Evolutionary conservation across 805 yeast species (phyloP).

Genomic region (Ascoidea tarda): DNA sequence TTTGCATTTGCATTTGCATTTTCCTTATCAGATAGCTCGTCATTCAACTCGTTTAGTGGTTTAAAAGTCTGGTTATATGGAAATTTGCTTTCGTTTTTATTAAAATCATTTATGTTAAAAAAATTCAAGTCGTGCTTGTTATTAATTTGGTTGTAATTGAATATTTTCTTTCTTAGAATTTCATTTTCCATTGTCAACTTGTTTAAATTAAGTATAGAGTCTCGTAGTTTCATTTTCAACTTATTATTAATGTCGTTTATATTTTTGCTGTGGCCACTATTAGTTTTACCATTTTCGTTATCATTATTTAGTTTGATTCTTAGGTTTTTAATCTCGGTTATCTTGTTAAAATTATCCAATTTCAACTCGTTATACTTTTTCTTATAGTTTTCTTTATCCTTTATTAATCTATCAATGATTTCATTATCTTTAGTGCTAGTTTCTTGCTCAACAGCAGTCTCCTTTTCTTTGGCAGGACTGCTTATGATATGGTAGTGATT

Average conservation of each 20-base stretch:
- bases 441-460: not conserved
- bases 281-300: not conserved
- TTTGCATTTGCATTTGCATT: not conserved
- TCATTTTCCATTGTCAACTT: not conserved
- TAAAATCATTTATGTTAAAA: not conserved
- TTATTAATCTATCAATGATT: conserved; percentile 3
- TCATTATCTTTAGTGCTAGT: conserved; percentile 3
- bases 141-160: not conserved
- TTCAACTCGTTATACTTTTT: conserved; percentile 5
- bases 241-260: too few species aligned
- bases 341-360: conserved; percentile 8
- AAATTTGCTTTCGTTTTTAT: not conserved
- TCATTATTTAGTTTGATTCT: conserved; percentile 2
- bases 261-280: too few species aligned
- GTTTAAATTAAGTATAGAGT: too few species aligned
- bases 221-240: not conserved
- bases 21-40: not conserved
- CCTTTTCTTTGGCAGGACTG: not conserved
- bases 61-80: not conserved
- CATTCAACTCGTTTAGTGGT: not conserved
- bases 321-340: conserved; percentile 5
- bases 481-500: not conserved
- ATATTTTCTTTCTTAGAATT: too few species aligned
- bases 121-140: too few species aligned
- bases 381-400: conserved; percentile 3